Conservation (phyloP, 192 early-diverging fungal species). For the Backusella morwellensis region DNA sequence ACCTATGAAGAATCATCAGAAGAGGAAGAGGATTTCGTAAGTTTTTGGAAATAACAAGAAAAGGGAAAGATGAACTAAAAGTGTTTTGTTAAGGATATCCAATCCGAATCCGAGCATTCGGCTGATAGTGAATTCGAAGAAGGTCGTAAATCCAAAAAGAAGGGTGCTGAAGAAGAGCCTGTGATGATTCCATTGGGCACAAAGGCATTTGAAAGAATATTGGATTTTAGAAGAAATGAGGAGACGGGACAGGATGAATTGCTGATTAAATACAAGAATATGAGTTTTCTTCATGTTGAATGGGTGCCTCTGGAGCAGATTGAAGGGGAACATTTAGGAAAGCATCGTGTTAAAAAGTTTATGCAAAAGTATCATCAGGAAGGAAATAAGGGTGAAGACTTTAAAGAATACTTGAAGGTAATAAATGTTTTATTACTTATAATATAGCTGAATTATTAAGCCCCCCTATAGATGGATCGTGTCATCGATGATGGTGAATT, state of each 20-base stretch:
- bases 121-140: slow-evolving; percentile 34
- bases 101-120: slow-evolving; percentile 20
- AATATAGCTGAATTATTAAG: no score
- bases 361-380: slow-evolving; percentile 61
- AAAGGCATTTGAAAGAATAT: slow-evolving; percentile 50
- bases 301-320: slow-evolving; percentile 60
- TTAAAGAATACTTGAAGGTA: slow-evolving; percentile 62
- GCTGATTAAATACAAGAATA: slow-evolving; percentile 78
- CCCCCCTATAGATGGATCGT: slow-evolving; percentile 60
- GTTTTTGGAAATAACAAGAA: not conserved
- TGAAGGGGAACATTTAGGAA: slow-evolving; percentile 57
- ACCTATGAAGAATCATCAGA: slow-evolving; percentile 30
- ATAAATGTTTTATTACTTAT: no score
- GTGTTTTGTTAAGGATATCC: slow-evolving; percentile 12
- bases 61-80: no score
- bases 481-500: slow-evolving; percentile 83
- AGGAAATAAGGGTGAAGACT: slow-evolving; percentile 58
- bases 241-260: slow-evolving; percentile 58
- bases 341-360: slow-evolving; percentile 73
- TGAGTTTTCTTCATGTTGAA: slow-evolving; percentile 70
- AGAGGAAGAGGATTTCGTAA: slow-evolving; percentile 28
- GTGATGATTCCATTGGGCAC: slow-evolving; percentile 56
- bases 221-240: slow-evolving; percentile 44
- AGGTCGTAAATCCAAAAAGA: slow-evolving; percentile 12
- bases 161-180: slow-evolving; percentile 38